Conservation (phyloP, 208 protist species). For the Angomonas ambiguus region DNA sequence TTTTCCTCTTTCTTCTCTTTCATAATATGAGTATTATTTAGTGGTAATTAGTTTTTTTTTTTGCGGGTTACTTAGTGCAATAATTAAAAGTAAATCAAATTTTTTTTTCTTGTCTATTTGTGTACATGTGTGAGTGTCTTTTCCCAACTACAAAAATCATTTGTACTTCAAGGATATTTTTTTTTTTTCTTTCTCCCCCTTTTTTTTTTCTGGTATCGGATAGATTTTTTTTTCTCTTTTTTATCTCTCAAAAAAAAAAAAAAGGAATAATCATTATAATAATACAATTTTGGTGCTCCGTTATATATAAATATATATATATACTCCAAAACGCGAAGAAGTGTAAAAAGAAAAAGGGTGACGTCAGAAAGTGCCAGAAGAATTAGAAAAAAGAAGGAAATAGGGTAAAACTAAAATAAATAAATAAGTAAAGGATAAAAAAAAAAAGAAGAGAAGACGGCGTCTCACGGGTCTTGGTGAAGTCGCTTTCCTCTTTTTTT, state of each 20-base stretch:
- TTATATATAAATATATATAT: neutral
- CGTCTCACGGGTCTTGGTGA: neutral
- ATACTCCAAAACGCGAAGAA: neutral
- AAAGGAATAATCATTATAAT: neutral
- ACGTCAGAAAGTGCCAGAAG: neutral
- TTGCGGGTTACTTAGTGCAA: too few relatives aligned
- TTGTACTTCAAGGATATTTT: too few relatives aligned
- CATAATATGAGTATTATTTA: neutral
- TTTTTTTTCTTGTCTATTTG: too few relatives aligned
- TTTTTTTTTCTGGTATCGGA: too few relatives aligned
- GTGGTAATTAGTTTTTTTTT: too few relatives aligned
- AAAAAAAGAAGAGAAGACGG: neutral
- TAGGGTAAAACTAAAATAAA: neutral
- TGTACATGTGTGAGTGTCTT: too few relatives aligned
- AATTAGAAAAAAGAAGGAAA: conserved; percentile 6
- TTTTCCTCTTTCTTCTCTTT: neutral
- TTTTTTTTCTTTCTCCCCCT: too few relatives aligned
- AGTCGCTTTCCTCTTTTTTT: neutral
- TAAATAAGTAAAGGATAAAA: conserved; percentile 4
- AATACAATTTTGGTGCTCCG: neutral
- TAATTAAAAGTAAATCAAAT: conserved; percentile 5
- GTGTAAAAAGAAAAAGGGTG: conserved; percentile 4
- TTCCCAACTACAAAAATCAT: too few relatives aligned
- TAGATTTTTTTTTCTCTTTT: neutral
- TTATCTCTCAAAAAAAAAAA: neutral